Evolutionary conservation across 805 yeast genomes (phyloP).

Genomic region (Komagataella populi): DNA sequence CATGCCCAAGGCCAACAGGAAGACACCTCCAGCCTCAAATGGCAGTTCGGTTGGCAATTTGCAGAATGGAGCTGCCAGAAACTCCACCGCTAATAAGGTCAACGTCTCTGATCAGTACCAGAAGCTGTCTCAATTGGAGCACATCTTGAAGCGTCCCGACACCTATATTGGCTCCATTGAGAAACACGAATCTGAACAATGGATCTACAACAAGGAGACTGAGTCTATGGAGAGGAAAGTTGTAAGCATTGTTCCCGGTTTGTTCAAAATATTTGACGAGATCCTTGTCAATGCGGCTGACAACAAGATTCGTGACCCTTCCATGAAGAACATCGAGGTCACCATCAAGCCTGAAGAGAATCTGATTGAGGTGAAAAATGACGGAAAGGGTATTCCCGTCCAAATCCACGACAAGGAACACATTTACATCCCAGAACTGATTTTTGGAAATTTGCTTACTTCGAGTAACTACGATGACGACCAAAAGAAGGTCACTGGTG

Average conservation of each 20-base stretch:
- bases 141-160: constrained; percentile 93
- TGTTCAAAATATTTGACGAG: constrained; percentile 94
- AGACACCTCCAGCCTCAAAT: background rate
- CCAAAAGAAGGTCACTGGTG: constrained; percentile 93
- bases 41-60: background rate
- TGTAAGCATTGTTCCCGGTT: constrained; percentile 86
- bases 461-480: constrained; percentile 94
- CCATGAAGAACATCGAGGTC: constrained; percentile 82
- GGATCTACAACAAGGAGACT: constrained; percentile 67
- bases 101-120: constrained; percentile 70
- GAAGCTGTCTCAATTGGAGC: constrained; percentile 89
- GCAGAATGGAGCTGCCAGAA: background rate
- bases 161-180: constrained; percentile 96
- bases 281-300: constrained; percentile 97
- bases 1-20: background rate
- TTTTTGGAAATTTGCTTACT: constrained; percentile 88
- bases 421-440: constrained; percentile 90
- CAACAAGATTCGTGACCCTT: constrained; percentile 88
- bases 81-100: background rate
- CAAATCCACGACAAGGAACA: constrained; percentile 87
- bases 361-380: constrained; percentile 70
- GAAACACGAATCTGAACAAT: constrained; percentile 61
- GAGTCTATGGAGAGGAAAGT: constrained; percentile 42
- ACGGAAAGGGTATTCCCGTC: constrained; percentile 91
- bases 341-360: constrained; percentile 64